Evolutionary conservation across 768 basidiomycete species (phyloP).

Genomic region (Boletus rubroflammeus): DNA sequence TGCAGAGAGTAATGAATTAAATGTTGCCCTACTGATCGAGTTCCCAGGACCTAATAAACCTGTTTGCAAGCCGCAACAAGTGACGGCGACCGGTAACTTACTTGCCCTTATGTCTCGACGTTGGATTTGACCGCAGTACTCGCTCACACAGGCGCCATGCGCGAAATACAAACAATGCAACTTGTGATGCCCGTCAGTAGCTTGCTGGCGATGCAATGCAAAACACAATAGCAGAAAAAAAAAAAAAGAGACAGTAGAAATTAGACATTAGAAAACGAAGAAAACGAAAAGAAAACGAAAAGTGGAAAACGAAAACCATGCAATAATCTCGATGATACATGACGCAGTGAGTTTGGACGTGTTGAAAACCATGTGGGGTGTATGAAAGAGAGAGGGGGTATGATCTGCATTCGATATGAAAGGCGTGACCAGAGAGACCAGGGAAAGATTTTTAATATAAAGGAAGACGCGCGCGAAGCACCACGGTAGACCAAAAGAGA

Average conservation of each 20-base stretch:
- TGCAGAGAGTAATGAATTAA: too few species aligned
- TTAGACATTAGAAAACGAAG: neutral
- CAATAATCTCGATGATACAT: constrained; percentile 31
- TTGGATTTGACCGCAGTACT: neutral
- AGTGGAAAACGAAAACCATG: constrained; percentile 10
- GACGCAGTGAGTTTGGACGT: constrained; percentile 23
- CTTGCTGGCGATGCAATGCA: constrained; percentile 16
- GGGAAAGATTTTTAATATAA: neutral
- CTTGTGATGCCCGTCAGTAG: constrained; percentile 5
- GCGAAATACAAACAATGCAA: neutral
- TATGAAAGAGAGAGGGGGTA: constrained; percentile 11
- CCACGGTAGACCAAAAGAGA: neutral
- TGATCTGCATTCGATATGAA: constrained; percentile 13
- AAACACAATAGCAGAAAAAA: constrained; percentile 2
- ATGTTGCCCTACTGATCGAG: too few species aligned
- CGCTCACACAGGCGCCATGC: neutral
- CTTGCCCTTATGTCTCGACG: neutral
- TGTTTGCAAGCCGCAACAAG: too few species aligned
- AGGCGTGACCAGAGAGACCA: constrained; percentile 6
- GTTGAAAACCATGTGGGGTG: constrained; percentile 1
- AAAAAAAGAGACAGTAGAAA: neutral
- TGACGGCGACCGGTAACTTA: too few species aligned
- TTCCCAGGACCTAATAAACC: too few species aligned
- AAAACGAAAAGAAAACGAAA: too few species aligned
- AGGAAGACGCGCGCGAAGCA: neutral